Conservation (phyloP, 495 filamentous ascomycete genomes). For the Neurospora sublineolata region DNA sequence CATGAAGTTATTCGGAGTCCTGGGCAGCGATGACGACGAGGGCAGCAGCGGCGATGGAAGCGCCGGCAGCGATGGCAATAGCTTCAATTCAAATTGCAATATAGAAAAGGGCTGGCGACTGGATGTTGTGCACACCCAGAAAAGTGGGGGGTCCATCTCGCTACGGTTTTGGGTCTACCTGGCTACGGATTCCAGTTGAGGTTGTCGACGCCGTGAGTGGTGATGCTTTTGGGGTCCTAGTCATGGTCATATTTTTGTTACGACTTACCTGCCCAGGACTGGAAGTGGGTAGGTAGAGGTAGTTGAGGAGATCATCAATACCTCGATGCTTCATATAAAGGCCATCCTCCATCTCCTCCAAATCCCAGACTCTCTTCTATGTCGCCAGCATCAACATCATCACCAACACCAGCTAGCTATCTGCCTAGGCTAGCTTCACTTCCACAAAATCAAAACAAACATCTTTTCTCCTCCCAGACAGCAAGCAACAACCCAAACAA, state of each 20-base stretch:
- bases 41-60: no score
- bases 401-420: neutral
- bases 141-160: no score
- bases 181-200: neutral
- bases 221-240: neutral
- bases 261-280: neutral
- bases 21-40: no score
- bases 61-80: no score
- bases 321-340: neutral
- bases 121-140: no score
- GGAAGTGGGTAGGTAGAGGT: no score
- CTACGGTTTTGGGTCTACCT: no score
- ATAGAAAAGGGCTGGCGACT: no score
- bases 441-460: neutral
- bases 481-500: neutral
- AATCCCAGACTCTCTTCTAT: neutral
- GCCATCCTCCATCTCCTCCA: neutral
- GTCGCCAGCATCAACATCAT: neutral
- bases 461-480: neutral
- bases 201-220: neutral
- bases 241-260: neutral
- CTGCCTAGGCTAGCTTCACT: neutral
- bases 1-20: no score
- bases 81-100: no score
- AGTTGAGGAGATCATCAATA: neutral